These are phyloP conservation scores for Tulasnella sp. DNA, from an alignment of 768 basidiomycete species.

Conservation along the genomic window DNA sequence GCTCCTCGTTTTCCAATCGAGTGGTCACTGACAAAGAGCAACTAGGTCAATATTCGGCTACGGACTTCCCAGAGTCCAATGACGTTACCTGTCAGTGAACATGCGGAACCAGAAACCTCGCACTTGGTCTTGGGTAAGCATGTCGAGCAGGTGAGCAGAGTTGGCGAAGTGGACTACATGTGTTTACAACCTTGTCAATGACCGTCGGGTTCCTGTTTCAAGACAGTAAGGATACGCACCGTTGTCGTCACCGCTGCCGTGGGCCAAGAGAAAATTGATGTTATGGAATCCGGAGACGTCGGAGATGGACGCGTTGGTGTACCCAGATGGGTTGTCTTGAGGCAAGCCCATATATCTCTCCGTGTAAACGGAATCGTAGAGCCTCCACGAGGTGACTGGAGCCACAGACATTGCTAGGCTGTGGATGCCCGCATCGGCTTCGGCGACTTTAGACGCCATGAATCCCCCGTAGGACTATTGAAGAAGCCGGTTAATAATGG, in stretches of 20 bases:
- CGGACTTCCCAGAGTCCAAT: conserved; percentile 5
- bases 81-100: conserved; percentile 90
- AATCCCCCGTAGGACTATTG: conserved; percentile 90
- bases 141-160: conserved; percentile 85
- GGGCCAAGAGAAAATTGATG: conserved; percentile 77
- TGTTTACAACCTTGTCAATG: not conserved
- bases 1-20: conserved; percentile 69
- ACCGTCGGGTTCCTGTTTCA: not conserved
- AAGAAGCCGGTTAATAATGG: conserved; percentile 16
- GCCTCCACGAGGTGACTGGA: conserved; percentile 84
- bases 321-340: conserved; percentile 73
- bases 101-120: conserved; percentile 74
- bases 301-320: conserved; percentile 81
- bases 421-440: conserved; percentile 86
- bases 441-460: conserved; percentile 89
- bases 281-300: conserved; percentile 80
- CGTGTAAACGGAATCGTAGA: conserved; percentile 93
- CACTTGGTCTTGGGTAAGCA: conserved; percentile 76
- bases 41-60: not conserved
- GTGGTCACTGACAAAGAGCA: conserved; percentile 62
- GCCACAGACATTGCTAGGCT: conserved; percentile 88
- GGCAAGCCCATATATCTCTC: conserved; percentile 96
- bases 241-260: conserved; percentile 95
- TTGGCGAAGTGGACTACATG: conserved; percentile 79
- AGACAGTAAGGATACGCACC: conserved; percentile 32